These are phyloP conservation scores for Eustoma russellianum DNA, from an alignment of 257 asterid genomes.

Conservation along the genomic window DNA sequence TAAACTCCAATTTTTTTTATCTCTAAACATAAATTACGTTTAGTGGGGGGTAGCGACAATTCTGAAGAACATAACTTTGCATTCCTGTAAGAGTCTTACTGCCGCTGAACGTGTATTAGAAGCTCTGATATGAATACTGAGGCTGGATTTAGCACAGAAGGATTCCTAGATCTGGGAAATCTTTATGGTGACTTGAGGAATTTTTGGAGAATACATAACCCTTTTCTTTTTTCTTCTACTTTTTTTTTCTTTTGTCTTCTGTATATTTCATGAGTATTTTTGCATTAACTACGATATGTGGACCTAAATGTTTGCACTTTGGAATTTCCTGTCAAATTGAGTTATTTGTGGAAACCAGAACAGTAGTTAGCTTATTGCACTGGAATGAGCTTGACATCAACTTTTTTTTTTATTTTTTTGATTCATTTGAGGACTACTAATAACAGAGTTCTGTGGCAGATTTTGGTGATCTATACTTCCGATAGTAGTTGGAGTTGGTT, in stretches of 20 bases:
- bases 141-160: conserved; percentile 1
- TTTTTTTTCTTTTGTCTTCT: too few species aligned
- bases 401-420: too few species aligned
- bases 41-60: neutral
- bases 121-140: conserved; percentile 4
- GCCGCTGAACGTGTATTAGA: neutral
- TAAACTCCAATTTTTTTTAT: neutral
- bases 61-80: neutral
- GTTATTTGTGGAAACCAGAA: too few species aligned
- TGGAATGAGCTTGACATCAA: too few species aligned
- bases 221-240: neutral
- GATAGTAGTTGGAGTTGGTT: too few species aligned
- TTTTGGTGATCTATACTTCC: too few species aligned
- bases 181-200: conserved; percentile 1
- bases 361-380: too few species aligned
- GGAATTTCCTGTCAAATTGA: too few species aligned
- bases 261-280: neutral
- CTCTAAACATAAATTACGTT: too few species aligned
- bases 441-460: too few species aligned
- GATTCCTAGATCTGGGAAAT: neutral
- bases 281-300: neutral
- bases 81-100: neutral
- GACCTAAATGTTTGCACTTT: too few species aligned
- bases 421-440: too few species aligned
- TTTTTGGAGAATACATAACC: neutral